These are phyloP conservation scores for Diutina ranongensis DNA, from an alignment of 1,139 yeast genomes.

Conservation along the genomic window DNA sequence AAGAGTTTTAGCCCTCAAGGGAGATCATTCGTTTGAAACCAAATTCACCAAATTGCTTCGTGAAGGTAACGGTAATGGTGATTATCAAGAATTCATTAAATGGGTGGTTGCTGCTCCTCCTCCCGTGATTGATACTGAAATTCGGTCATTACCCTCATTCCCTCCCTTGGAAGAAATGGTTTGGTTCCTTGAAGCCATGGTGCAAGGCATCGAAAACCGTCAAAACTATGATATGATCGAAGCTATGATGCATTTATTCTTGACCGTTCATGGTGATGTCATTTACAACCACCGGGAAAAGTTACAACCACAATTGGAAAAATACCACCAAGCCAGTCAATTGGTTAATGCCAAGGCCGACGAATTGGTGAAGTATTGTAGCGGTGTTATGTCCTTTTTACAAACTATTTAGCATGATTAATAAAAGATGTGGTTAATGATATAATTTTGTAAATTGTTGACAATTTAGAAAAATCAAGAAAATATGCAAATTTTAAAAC, in stretches of 20 bases:
- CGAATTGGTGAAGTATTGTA: conserved; percentile 64
- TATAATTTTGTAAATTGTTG: no score
- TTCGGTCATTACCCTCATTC: conserved; percentile 61
- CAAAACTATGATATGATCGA: conserved; percentile 59
- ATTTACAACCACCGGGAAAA: conserved; percentile 35
- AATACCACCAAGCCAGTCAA: conserved; percentile 38
- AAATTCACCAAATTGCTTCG: conserved; percentile 60
- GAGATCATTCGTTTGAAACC: conserved; percentile 46
- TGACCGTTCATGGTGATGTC: conserved; percentile 77
- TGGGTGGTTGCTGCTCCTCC: conserved; percentile 62
- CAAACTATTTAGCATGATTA: neutral
- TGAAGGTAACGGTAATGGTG: conserved; percentile 26
- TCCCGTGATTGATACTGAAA: conserved; percentile 71
- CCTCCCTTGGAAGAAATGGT: conserved; percentile 57
- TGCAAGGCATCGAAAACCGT: conserved; percentile 45
- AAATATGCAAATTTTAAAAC: no score
- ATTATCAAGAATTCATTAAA: conserved; percentile 40
- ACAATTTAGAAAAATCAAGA: no score
- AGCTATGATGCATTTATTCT: conserved; percentile 67
- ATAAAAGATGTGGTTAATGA: no score
- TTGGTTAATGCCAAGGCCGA: conserved; percentile 43
- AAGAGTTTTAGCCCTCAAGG: conserved; percentile 17
- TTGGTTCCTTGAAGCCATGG: conserved; percentile 54
- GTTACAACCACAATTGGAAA: conserved; percentile 32
- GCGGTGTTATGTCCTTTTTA: conserved; percentile 68